Evolutionary conservation across 164 flowering plant genomes (phyloP), one percentile per base, ranked within the genome.

Genomic region (grape (Vitis vinifera)): DNA sequence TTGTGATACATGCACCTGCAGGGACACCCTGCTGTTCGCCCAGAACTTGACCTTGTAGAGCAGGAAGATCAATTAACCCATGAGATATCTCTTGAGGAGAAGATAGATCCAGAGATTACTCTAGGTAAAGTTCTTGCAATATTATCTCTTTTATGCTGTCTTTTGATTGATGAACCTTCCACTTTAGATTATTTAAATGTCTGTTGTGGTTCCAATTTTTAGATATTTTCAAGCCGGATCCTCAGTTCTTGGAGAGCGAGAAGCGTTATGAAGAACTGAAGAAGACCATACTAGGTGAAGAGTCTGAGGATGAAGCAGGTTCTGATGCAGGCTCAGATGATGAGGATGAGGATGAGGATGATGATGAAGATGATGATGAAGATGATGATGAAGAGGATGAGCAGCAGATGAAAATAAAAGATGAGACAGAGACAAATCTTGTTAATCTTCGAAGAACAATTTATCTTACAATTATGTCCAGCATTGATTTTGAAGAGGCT

Each of bases 401-500:
- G 16, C 76, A 88, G 68, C 62, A 67, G 62, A 91, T 93, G 97
- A 66, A 80, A 67, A 96, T 96, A 72, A 80, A 81, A 55, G 99
- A 96, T 81, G 98, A 89, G 62, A 96, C 99, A 16, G 98, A 96
- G 80, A 96, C 99, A 17, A 92, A 93, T 75, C 90, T 96, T 70
- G 83, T 96, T 4, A 93, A 93, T 71, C 84, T 93, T 29, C 76
- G 99, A 19, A 89, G 98, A 76, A 96, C 97, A 50, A 96, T 93
- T 58, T 93, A 96, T 79, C 77, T 96, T 48, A 93, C 99, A 13
- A 93, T 93, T 60, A 96, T 96, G 99, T 93, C 97, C 29, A 96
- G 99, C 84, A 98, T 91, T 61, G 97, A 93, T 75, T 96, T 93
- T 83, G 99, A 96, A 82, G 99, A 96, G 75, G 99, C 99, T 68